Percentiles rank a stretch among this genome's conserved stretches.
phyloP scores from a whole-genome alignment of 1,284 basidiomycete genomes.

The Golubevia sp. region DNA sequence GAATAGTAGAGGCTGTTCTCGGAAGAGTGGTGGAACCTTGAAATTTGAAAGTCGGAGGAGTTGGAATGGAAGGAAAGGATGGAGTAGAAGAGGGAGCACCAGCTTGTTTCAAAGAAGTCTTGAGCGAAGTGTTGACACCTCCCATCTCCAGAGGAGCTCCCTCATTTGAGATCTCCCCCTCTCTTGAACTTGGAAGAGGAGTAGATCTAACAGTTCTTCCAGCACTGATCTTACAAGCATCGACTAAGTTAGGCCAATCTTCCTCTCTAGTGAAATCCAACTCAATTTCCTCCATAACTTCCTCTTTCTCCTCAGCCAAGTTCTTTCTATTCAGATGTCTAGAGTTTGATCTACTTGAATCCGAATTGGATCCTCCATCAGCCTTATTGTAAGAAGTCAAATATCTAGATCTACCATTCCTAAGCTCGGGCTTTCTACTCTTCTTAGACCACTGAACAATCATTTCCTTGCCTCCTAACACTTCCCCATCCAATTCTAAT shows the following conservation, averaged over 20 bases:
- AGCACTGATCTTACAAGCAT: neutral
- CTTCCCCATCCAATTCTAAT: neutral
- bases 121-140: neutral
- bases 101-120: too few relatives aligned
- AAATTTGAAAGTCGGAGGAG: neutral
- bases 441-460: neutral
- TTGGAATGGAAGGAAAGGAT: neutral
- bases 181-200: neutral
- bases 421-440: neutral
- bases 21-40: neutral
- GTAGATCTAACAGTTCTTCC: too few relatives aligned
- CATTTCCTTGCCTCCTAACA: neutral
- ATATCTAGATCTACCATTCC: neutral
- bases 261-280: neutral
- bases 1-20: neutral
- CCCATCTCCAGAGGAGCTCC: neutral
- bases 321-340: neutral
- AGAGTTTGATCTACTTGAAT: neutral
- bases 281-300: neutral
- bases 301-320: neutral
- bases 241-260: neutral
- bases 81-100: neutral
- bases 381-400: neutral
- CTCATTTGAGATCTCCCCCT: neutral
- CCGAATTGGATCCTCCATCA: neutral